A percentile compares a stretch with the other conserved stretches of the same genome.
Evolutionary conservation across 176 grass and related monocot genomes (phyloP).

Genomic region (Thinopyrum elongatum): DNA sequence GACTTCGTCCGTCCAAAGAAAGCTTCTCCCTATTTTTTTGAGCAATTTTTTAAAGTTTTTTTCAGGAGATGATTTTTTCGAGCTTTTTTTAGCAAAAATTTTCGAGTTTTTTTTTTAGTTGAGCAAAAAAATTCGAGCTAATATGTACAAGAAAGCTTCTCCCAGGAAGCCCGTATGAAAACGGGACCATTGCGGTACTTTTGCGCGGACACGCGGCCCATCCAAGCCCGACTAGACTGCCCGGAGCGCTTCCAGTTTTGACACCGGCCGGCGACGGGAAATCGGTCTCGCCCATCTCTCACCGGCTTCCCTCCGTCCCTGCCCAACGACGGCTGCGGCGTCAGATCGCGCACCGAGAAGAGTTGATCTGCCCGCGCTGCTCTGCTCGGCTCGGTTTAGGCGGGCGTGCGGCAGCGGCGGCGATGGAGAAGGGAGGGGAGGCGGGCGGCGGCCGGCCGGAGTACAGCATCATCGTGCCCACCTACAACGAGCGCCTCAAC

Average conservation of each 20-base stretch:
- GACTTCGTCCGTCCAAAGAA: no score
- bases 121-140: no score
- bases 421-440: constrained; percentile 4
- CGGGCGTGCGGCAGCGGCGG: neutral
- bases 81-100: no score
- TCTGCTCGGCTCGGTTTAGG: neutral
- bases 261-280: neutral
- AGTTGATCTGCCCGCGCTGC: neutral
- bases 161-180: neutral
- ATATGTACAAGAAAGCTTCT: no score
- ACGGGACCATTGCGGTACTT: neutral
- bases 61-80: no score
- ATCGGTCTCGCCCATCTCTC: neutral
- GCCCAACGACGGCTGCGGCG: neutral
- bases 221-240: neutral
- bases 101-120: no score
- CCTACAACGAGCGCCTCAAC: constrained; percentile 98
- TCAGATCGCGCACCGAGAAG: neutral
- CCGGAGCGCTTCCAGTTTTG: neutral
- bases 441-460: constrained; percentile 27
- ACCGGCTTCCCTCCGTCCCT: neutral
- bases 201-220: neutral
- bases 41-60: no score
- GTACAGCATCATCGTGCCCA: constrained; percentile 93
- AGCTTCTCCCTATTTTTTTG: no score